phyloP scores from a whole-genome alignment of 1,139 yeast species.

The Saccharomyces hybrid region DNA sequence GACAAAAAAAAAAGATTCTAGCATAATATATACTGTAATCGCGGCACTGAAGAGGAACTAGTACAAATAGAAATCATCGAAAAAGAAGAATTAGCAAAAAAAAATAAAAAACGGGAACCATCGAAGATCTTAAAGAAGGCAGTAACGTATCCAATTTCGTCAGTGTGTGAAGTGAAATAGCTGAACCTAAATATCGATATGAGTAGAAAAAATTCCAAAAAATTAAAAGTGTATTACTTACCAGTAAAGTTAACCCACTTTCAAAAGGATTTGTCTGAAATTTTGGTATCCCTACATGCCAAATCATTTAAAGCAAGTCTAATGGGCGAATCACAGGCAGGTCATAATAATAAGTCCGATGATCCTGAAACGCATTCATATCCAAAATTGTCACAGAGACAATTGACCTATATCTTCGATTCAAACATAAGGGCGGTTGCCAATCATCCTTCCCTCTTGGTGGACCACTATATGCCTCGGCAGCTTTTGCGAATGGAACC shows the following conservation, averaged over 20 bases:
- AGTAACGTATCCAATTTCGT: neutral
- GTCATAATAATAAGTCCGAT: neutral
- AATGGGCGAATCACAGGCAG: constrained; percentile 10
- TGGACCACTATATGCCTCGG: constrained; percentile 69
- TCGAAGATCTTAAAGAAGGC: neutral
- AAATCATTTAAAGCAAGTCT: constrained; percentile 32
- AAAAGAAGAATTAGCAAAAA: neutral
- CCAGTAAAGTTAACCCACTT: constrained; percentile 50
- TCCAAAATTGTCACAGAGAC: constrained; percentile 26
- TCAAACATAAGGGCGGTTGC: constrained; percentile 45
- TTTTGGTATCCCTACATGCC: constrained; percentile 46
- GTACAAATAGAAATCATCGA: neutral
- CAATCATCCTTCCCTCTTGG: constrained; percentile 61
- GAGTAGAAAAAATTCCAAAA: constrained; percentile 3
- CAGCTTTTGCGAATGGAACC: constrained; percentile 58
- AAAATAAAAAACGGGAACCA: neutral
- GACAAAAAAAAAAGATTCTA: neutral
- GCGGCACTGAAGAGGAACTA: neutral
- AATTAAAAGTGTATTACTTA: constrained; percentile 37
- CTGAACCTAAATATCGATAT: neutral
- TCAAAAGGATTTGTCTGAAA: constrained; percentile 52
- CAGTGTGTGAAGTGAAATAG: neutral
- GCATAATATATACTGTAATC: neutral
- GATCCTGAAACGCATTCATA: constrained; percentile 5
- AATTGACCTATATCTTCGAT: constrained; percentile 39